Conservation (phyloP, 2,329 filamentous ascomycete species). For the Phyllosticta citrichinensis region DNA sequence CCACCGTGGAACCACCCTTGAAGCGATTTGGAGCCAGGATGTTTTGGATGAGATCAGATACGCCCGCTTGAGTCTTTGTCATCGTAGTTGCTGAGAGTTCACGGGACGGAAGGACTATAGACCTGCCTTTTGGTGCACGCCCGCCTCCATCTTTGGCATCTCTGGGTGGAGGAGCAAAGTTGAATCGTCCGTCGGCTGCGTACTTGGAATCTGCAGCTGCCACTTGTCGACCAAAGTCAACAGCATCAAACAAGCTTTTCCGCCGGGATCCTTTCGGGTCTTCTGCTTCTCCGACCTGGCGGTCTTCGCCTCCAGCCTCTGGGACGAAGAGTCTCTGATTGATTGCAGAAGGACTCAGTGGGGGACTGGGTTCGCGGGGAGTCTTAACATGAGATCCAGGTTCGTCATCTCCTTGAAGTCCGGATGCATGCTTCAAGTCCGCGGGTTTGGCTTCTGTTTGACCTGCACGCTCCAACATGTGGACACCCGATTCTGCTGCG, state of each 20-base stretch:
- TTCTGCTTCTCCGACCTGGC: background rate
- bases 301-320: background rate
- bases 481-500: background rate
- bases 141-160: background rate
- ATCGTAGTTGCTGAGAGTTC: background rate
- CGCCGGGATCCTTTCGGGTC: conserved; percentile 11
- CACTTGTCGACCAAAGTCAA: conserved; percentile 41
- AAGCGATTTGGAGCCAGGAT: background rate
- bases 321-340: conserved; percentile 1
- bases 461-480: background rate
- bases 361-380: conserved; percentile 4
- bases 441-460: background rate
- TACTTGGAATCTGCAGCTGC: conserved; percentile 45
- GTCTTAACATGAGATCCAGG: background rate
- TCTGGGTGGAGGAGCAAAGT: conserved; percentile 11
- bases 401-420: background rate
- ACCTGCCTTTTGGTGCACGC: background rate
- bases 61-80: background rate
- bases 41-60: background rate
- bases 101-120: background rate
- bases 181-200: conserved; percentile 36
- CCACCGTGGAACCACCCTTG: background rate
- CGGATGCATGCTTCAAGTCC: background rate
- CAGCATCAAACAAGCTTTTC: conserved; percentile 41
- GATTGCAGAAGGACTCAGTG: conserved; percentile 7